phyloP scores from a whole-genome alignment of 768 basidiomycete species.

The Boletus reticuloceps region DNA sequence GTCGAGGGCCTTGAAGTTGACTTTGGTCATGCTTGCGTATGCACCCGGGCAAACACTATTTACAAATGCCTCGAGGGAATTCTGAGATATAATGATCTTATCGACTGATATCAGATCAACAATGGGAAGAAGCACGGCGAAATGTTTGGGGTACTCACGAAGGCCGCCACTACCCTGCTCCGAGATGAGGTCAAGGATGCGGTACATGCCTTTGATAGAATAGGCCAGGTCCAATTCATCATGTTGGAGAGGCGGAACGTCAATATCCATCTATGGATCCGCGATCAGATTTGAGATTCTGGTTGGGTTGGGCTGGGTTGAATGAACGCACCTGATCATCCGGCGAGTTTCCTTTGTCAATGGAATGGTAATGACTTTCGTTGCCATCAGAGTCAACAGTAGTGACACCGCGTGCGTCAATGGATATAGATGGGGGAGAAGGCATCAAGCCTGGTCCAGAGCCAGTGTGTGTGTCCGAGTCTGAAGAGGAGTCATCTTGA shows the following conservation, averaged over 20 bases:
- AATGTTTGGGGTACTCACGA: constrained; percentile 31
- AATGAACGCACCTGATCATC: constrained; percentile 11
- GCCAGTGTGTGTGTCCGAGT: constrained; percentile 3
- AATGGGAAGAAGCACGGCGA: not conserved
- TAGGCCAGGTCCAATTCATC: constrained; percentile 21
- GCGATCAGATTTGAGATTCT: not conserved
- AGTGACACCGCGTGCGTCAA: not conserved
- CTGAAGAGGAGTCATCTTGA: not conserved
- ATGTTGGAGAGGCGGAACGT: not conserved
- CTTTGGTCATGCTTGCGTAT: constrained; percentile 51
- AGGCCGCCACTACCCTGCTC: constrained; percentile 51
- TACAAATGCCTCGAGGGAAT: constrained; percentile 46
- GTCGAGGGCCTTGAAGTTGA: constrained; percentile 56
- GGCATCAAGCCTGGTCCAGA: constrained; percentile 2
- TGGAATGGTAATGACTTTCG: constrained; percentile 17
- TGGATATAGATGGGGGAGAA: not conserved
- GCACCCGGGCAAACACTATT: constrained; percentile 49
- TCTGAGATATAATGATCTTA: constrained; percentile 59
- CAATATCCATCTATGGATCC: constrained; percentile 18
- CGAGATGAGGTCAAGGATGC: constrained; percentile 51
- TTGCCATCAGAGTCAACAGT: constrained; percentile 1
- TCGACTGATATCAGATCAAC: constrained; percentile 41
- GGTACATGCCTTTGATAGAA: constrained; percentile 47
- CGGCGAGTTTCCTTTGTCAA: not conserved
- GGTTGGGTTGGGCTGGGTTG: no score